Percentiles rank a stretch among this genome's conserved stretches.
Conservation (phyloP, 1,284 basidiomycete genomes). For the Boletus sp. region DNA sequence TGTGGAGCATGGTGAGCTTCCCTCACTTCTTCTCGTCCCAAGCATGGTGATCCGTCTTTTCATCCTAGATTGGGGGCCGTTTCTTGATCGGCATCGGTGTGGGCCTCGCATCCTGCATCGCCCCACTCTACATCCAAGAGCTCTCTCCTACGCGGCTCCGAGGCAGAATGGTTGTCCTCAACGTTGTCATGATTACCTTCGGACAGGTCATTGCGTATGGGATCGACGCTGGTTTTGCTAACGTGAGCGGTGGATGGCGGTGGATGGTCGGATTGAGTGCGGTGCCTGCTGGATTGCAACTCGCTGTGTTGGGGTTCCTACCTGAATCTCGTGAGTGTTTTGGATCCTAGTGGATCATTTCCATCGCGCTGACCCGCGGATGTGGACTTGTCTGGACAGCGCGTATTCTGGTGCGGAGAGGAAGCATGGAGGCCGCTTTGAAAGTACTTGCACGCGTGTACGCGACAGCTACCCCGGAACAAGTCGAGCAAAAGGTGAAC, state of each 20-base stretch:
- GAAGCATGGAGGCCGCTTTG: conserved; percentile 46
- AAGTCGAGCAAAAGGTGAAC: conserved; percentile 62
- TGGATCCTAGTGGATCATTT: not conserved
- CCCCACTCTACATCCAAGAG: conserved; percentile 82
- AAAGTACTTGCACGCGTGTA: conserved; percentile 64
- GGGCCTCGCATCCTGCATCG: conserved; percentile 73
- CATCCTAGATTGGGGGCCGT: conserved; percentile 59
- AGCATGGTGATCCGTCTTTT: not conserved
- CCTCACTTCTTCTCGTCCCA: not conserved
- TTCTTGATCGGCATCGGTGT: conserved; percentile 72
- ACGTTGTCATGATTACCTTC: conserved; percentile 61
- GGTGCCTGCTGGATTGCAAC: conserved; percentile 64
- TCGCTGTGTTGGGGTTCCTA: conserved; percentile 57
- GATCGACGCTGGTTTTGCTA: conserved; percentile 70
- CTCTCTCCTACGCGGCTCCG: conserved; percentile 72
- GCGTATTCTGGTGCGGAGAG: conserved; percentile 64
- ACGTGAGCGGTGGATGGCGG: conserved; percentile 66
- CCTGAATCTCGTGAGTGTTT: conserved; percentile 68
- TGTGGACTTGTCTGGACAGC: conserved; percentile 42
- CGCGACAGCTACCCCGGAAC: conserved; percentile 55
- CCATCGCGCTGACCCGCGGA: not conserved
- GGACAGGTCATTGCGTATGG: conserved; percentile 79
- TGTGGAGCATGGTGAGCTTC: conserved; percentile 60
- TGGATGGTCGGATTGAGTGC: conserved; percentile 81
- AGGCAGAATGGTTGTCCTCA: conserved; percentile 72